A percentile compares a stretch with the other conserved stretches of the same genome.
phyloP scores from a whole-genome alignment of 257 asterid species.

The Agastache rugosa region DNA sequence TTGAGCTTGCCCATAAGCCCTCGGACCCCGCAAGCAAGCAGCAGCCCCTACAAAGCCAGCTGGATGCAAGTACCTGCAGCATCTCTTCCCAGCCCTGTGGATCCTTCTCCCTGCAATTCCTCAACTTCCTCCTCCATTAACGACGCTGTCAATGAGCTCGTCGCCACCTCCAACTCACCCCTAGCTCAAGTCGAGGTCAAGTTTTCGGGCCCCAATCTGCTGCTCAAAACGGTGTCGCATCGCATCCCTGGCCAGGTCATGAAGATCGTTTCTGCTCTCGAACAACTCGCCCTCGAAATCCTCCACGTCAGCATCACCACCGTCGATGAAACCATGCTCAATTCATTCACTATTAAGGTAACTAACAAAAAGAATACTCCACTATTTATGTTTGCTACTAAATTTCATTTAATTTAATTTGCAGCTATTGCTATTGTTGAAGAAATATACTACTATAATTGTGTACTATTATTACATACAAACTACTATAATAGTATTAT shows the following conservation, averaged over 20 bases:
- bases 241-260: conserved; percentile 76
- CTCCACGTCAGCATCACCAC: conserved; percentile 69
- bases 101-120: conserved; percentile 60
- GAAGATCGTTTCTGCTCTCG: conserved; percentile 64
- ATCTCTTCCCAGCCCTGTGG: conserved; percentile 42
- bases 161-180: conserved; percentile 69
- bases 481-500: not conserved
- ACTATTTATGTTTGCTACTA: too few relatives aligned
- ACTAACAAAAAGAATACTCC: too few relatives aligned
- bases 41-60: conserved; percentile 72
- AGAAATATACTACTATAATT: too few relatives aligned
- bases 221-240: conserved; percentile 70
- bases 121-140: conserved; percentile 49
- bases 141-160: conserved; percentile 73
- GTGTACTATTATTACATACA: too few relatives aligned
- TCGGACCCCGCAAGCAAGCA: conserved; percentile 64
- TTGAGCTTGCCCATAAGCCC: conserved; percentile 75
- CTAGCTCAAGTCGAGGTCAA: conserved; percentile 86
- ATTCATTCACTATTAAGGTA: conserved; percentile 91
- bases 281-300: conserved; percentile 77
- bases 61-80: too few relatives aligned
- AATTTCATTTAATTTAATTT: not conserved
- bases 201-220: conserved; percentile 73
- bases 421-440: too few relatives aligned
- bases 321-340: conserved; percentile 67